Evolutionary conservation across 1,139 yeast genomes (phyloP).

Genomic region (Blastobotrys serpentis): DNA sequence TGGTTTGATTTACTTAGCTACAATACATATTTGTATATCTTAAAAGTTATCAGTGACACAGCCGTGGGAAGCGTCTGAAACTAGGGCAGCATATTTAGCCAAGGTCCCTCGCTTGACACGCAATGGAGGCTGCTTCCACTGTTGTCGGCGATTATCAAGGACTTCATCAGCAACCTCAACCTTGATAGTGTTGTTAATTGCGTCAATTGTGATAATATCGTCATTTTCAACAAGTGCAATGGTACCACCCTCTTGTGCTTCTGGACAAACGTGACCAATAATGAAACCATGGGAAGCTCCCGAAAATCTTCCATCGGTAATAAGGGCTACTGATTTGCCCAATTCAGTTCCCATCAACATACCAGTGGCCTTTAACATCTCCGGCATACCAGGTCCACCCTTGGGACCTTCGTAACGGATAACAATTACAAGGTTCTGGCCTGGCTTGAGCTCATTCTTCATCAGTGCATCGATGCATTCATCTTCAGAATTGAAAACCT

Average conservation of each 20-base stretch:
- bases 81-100: constrained; percentile 72
- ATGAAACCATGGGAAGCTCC: constrained; percentile 94
- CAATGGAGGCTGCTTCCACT: constrained; percentile 76
- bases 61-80: constrained; percentile 80
- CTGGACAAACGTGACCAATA: constrained; percentile 91
- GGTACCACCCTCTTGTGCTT: constrained; percentile 93
- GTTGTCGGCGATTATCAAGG: constrained; percentile 61
- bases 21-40: background rate
- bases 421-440: constrained; percentile 85
- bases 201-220: constrained; percentile 78
- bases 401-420: constrained; percentile 92
- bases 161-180: constrained; percentile 62
- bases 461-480: constrained; percentile 74
- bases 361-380: constrained; percentile 91
- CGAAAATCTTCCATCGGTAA: constrained; percentile 90
- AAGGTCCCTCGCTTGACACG: constrained; percentile 81
- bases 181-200: constrained; percentile 77
- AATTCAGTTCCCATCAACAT: constrained; percentile 92
- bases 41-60: constrained; percentile 64
- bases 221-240: constrained; percentile 84
- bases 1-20: background rate
- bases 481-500: constrained; percentile 76
- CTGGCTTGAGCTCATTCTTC: constrained; percentile 81
- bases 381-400: constrained; percentile 99
- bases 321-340: constrained; percentile 83